Conservation (phyloP, 768 basidiomycete species). For the Phylloporus arenicola region DNA sequence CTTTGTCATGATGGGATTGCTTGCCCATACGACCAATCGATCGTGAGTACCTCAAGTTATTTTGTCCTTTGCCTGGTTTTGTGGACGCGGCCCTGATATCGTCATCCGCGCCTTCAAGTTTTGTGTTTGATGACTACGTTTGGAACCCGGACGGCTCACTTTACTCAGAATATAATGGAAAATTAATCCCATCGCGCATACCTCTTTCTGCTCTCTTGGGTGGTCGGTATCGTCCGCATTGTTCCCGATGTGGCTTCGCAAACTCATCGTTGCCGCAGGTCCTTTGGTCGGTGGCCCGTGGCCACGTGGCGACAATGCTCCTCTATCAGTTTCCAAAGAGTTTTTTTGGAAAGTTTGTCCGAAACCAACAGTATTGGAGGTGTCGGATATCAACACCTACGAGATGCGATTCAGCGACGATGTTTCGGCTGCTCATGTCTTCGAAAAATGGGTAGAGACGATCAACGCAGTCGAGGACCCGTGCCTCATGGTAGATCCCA, state of each 20-base stretch:
- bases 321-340: slow-evolving; percentile 32
- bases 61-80: not conserved
- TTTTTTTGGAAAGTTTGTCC: slow-evolving; percentile 42
- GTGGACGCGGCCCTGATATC: slow-evolving; percentile 1
- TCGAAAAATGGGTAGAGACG: slow-evolving; percentile 36
- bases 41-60: slow-evolving; percentile 23
- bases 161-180: slow-evolving; percentile 35
- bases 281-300: slow-evolving; percentile 39
- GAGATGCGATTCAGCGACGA: slow-evolving; percentile 21
- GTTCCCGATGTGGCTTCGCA: not conserved
- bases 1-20: slow-evolving; percentile 31
- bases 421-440: slow-evolving; percentile 26
- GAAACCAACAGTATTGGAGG: slow-evolving; percentile 29
- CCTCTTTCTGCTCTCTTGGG: slow-evolving; percentile 38
- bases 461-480: slow-evolving; percentile 33
- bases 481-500: slow-evolving; percentile 35
- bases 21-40: slow-evolving; percentile 32
- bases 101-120: slow-evolving; percentile 19
- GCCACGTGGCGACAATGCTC: slow-evolving; percentile 27
- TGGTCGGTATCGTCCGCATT: slow-evolving; percentile 22
- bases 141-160: slow-evolving; percentile 34
- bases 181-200: slow-evolving; percentile 35
- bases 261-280: slow-evolving; percentile 23
- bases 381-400: slow-evolving; percentile 26
- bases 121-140: slow-evolving; percentile 41